These are phyloP conservation scores for Lactarius sp. DNA, from an alignment of 768 basidiomycete genomes.

Conservation along the genomic window DNA sequence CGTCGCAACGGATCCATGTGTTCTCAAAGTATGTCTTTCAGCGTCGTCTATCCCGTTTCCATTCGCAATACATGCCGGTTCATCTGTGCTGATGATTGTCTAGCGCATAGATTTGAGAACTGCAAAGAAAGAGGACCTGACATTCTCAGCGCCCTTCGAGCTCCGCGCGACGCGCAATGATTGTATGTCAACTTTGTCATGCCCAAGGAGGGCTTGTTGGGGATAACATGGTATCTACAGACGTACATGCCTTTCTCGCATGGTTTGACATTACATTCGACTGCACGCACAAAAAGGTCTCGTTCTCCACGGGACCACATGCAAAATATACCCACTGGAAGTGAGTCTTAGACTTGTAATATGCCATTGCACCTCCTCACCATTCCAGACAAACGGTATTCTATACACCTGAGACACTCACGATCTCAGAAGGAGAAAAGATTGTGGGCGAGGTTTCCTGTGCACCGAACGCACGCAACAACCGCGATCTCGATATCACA, in stretches of 20 bases:
- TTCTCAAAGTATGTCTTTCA: constrained; percentile 62
- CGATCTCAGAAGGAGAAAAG: constrained; percentile 61
- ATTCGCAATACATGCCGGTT: not conserved
- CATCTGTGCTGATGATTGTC: not conserved
- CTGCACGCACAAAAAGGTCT: constrained; percentile 91
- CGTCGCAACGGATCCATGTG: constrained; percentile 88
- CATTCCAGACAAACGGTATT: constrained; percentile 85
- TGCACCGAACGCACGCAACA: constrained; percentile 87
- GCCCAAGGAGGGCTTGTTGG: not conserved
- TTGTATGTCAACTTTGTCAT: constrained; percentile 49
- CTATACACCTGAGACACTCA: constrained; percentile 81
- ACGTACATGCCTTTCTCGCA: constrained; percentile 95
- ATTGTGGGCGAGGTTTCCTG: constrained; percentile 72
- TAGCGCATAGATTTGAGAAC: constrained; percentile 88
- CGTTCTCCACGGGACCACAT: constrained; percentile 97
- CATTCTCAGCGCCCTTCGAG: constrained; percentile 76
- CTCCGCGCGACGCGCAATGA: constrained; percentile 84
- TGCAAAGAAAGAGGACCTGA: constrained; percentile 91
- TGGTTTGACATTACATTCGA: constrained; percentile 99
- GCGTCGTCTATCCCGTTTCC: not conserved
- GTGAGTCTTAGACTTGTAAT: constrained; percentile 43
- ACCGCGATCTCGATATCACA: constrained; percentile 89
- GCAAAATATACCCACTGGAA: constrained; percentile 97
- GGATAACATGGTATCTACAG: constrained; percentile 39
- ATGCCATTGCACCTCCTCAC: constrained; percentile 2